Base-by-base conservation (phyloP, 768 basidiomycete species). In the Podaxis sp. region DNA sequence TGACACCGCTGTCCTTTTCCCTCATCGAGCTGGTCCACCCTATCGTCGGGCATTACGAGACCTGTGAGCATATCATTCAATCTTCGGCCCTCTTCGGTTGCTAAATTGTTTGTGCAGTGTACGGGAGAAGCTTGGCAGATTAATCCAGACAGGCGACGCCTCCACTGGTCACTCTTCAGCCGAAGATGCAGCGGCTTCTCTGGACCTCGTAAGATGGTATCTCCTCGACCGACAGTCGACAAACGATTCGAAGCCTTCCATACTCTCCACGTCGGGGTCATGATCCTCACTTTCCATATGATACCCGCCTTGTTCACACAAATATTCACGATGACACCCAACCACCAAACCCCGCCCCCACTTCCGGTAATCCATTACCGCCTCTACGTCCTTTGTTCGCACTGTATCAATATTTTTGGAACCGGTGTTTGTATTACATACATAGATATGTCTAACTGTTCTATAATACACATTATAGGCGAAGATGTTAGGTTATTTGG, bases 1-100 rank as follows among this genome's bases (percentile, higher is more conserved):
- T 32, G 97, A 99, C 68, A 98, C 97, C 0, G 89, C 86, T 0
- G 75, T 90, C 14, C 76, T 98, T 13, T 96, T 95, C 67, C 94
- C 93, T 7, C 97, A 98, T 71, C 69, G 72, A 13, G 74, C 79
- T 25, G 83, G 87, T 0, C 78, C 84, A 10, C 95, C 96, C 3
- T 96, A 86, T 70, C 81, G 94, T 28, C 81, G 90, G 46, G 86
- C 95, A 0, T 76, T 99, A 36, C 82, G 87, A 65, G 88, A 94
- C 69, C 73, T 99, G 93, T 95, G 66, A 70, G 76, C 64, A 5
- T 7, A 54, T 11, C 14, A 56, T 58, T 1, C 16, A 27, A 57
- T 65, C 77, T 69, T n/a, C n/a, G 16, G 18, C 4, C 5, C 42
- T n/a, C 23, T 14, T 56, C n/a, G 13, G 32, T 23, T 16, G 46